Percentiles rank a stretch among this genome's conserved stretches.
Evolutionary conservation across 768 basidiomycete species (phyloP).

Genomic region (Tylopilus intermedius): DNA sequence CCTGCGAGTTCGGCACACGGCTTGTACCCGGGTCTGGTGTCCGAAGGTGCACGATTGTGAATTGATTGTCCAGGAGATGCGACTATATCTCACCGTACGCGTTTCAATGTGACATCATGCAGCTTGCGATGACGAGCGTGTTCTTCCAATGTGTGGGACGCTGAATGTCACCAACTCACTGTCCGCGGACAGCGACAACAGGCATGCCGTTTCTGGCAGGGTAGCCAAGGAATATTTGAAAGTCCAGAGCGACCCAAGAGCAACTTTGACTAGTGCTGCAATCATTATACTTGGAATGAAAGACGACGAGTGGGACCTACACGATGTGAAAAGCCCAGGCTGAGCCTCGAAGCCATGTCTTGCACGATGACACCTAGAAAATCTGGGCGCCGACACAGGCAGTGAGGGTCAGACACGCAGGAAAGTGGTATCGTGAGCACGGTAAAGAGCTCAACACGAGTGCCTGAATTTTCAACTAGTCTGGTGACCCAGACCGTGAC

Average conservation of each 20-base stretch:
- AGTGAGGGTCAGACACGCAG: conserved; percentile 3
- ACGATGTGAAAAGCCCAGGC: background rate
- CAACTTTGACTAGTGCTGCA: background rate
- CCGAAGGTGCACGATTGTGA: background rate
- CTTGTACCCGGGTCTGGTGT: background rate
- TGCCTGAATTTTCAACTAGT: too few relatives aligned
- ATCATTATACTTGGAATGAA: conserved; percentile 4
- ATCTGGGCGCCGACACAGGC: background rate
- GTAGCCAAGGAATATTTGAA: conserved; percentile 10
- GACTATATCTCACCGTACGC: conserved; percentile 6
- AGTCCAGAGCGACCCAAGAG: conserved; percentile 4
- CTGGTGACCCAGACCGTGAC: too few relatives aligned
- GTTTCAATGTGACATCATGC: background rate
- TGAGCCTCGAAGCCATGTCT: background rate
- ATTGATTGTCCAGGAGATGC: background rate
- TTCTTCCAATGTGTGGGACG: background rate
- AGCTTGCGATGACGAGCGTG: background rate
- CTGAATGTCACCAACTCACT: background rate
- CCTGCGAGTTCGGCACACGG: too few relatives aligned
- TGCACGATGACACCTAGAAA: background rate
- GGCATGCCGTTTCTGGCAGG: background rate
- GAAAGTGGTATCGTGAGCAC: background rate
- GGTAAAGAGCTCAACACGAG: too few relatives aligned
- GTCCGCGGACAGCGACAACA: conserved; percentile 8
- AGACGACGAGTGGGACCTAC: background rate